Evolutionary conservation across 768 basidiomycete genomes (phyloP), one percentile per base, ranked within the genome.

Genomic region (Paxillus ammoniavirescens): DNA sequence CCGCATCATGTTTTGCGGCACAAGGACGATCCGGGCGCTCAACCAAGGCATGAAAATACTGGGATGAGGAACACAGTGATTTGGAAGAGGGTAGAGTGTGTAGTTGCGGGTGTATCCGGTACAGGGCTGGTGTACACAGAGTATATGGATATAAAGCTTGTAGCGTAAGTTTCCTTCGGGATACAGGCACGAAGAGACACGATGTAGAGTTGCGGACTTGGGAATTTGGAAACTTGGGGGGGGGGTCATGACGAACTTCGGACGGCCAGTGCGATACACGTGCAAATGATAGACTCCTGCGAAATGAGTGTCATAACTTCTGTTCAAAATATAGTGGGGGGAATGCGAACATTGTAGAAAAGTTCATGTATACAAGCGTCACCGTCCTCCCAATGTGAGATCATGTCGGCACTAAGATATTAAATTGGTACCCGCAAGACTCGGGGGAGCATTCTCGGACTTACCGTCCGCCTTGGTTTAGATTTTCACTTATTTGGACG

Each of bases 381-480:
- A 49, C 82, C 81, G 58, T 93, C 91, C 73, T 93, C 91, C 91
- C 91, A 93, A 64, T 93, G 91, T 57, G 87, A 91, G 46, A 79
- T 81, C 73, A 93, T 82, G 68, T 89, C 89, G 44, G 87, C 89
- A 60, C 91, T 92, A 58, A 36, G 52, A 50, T 36, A 13, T 36
- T 5, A 42, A 44, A 52, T 59, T 48, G 52, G 36, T 52, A 46
- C 42, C 53, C 50, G 54, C 51, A 52, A 45, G 36, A 40, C 47
- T 47, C 28, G 37, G 4, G 40, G 14, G 13, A 36, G 48, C 23
- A 28, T 33, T 45, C 28, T 5, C 18, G 28, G 33, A 55, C 84
- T 68, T 63, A 91, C 90, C 89, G 83, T 65, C 89, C 89, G 52
- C 90, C 91, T 69, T 93, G 91, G 4, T 89, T 87, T 54, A 82